A percentile compares a stretch with the other conserved stretches of the same genome.
Evolutionary conservation across 768 basidiomycete species (phyloP).

Genomic region (Mycena rosella): DNA sequence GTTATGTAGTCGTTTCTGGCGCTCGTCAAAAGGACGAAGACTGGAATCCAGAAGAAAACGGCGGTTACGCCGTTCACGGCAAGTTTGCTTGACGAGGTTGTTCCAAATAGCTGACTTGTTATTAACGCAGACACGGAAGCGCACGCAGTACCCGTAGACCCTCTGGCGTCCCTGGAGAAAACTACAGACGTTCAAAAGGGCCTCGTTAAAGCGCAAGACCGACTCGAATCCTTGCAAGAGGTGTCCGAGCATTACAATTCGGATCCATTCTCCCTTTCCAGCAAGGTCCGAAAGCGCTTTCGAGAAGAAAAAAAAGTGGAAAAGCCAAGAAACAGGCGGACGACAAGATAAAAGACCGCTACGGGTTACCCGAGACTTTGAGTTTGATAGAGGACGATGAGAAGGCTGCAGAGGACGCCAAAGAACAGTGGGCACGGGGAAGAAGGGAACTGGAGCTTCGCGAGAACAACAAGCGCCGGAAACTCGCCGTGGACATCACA

Average conservation of each 20-base stretch:
- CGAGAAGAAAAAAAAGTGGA: constrained; percentile 89
- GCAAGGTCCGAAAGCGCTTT: constrained; percentile 82
- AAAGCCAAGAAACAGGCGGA: constrained; percentile 77
- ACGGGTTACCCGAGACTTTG: constrained; percentile 81
- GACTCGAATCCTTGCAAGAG: constrained; percentile 83
- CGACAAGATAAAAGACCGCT: constrained; percentile 77
- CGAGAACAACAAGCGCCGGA: constrained; percentile 63
- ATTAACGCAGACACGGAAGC: constrained; percentile 73
- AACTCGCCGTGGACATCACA: constrained; percentile 47
- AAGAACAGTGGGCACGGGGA: constrained; percentile 70
- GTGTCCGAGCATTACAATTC: constrained; percentile 83
- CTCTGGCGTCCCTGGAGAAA: constrained; percentile 92
- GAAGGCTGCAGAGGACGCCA: constrained; percentile 70
- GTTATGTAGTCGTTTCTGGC: constrained; percentile 92
- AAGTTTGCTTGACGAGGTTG: constrained; percentile 37
- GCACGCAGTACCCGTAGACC: constrained; percentile 75
- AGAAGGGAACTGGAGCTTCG: constrained; percentile 59
- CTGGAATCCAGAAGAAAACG: constrained; percentile 97
- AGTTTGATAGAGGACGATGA: constrained; percentile 75
- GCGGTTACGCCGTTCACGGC: constrained; percentile 93
- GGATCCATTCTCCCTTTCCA: constrained; percentile 89
- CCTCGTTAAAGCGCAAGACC: constrained; percentile 80
- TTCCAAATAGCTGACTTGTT: constrained; percentile 2
- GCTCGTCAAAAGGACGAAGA: constrained; percentile 96
- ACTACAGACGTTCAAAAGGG: constrained; percentile 81